phyloP scores from a whole-genome alignment of 2,329 filamentous ascomycete species.

The Diaporthe humulicola region DNA sequence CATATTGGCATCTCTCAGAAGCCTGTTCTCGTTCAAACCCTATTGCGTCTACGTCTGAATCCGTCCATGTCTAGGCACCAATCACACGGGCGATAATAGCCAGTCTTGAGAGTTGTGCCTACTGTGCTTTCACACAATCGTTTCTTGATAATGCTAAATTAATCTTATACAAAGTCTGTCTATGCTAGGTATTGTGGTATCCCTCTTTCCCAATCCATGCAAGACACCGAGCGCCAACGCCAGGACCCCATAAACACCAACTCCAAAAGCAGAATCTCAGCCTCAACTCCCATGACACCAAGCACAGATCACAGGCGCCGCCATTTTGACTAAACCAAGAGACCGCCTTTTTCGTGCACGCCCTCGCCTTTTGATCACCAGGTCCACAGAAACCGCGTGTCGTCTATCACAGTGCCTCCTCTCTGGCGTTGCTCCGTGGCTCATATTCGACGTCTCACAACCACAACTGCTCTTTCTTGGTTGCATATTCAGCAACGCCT shows the following conservation, averaged over 20 bases:
- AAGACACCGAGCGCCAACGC: constrained; percentile 32
- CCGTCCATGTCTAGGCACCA: not conserved
- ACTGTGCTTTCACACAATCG: not conserved
- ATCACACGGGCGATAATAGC: not conserved
- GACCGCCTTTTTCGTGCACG: not conserved
- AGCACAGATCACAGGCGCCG: not conserved
- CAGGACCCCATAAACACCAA: constrained; percentile 2
- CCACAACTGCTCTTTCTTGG: not conserved
- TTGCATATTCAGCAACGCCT: too few relatives aligned
- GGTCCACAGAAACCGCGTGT: not conserved
- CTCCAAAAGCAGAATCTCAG: not conserved
- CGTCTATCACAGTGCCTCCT: too few relatives aligned
- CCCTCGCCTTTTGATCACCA: not conserved
- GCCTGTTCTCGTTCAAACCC: not conserved
- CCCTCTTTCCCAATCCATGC: constrained; percentile 11
- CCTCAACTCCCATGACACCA: constrained; percentile 9
- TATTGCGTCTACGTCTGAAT: not conserved
- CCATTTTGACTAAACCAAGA: not conserved
- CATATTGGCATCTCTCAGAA: not conserved
- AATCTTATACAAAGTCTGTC: constrained; percentile 24
- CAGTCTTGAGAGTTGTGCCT: not conserved
- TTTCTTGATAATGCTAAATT: not conserved
- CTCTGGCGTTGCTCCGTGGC: not conserved
- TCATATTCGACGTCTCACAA: not conserved
- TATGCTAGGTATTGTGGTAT: constrained; percentile 34